phyloP scores from a whole-genome alignment of 352 stramenopile species.

The Phytophthora pini region DNA sequence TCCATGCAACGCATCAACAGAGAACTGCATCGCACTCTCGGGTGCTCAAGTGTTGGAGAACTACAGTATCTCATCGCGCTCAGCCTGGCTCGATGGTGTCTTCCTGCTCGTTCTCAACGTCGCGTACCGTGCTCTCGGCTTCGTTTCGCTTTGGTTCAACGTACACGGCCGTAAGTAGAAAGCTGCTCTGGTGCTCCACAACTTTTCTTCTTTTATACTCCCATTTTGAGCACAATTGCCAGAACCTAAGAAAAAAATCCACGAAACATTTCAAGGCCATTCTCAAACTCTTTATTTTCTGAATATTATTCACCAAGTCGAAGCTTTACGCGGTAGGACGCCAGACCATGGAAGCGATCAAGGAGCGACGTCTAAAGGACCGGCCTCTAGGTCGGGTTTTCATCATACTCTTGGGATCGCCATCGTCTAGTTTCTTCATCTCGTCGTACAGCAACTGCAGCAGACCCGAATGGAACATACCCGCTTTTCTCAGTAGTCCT shows the following conservation, averaged over 20 bases:
- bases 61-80: conserved; percentile 47
- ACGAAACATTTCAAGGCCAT: no score
- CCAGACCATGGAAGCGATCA: conserved; percentile 24
- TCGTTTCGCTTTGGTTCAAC: no score
- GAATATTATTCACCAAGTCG: no score
- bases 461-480: conserved; percentile 23
- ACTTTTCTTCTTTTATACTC: no score
- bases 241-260: no score
- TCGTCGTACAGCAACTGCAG: conserved; percentile 21
- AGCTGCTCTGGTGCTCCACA: no score
- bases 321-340: conserved; percentile 8
- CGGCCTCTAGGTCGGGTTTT: conserved; percentile 11
- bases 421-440: conserved; percentile 20
- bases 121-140: no score
- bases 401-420: conserved; percentile 15
- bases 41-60: conserved; percentile 45
- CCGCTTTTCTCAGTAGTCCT: conserved; percentile 6
- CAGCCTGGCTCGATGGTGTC: conserved; percentile 25
- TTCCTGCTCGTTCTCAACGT: conserved; percentile 29
- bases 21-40: conserved; percentile 38
- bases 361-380: conserved; percentile 16
- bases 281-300: no score
- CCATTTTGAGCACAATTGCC: no score
- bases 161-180: not conserved
- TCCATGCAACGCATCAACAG: conserved; percentile 31